phyloP scores from a whole-genome alignment of 2,329 filamentous ascomycete species.

The Hypoxylon sp. region DNA sequence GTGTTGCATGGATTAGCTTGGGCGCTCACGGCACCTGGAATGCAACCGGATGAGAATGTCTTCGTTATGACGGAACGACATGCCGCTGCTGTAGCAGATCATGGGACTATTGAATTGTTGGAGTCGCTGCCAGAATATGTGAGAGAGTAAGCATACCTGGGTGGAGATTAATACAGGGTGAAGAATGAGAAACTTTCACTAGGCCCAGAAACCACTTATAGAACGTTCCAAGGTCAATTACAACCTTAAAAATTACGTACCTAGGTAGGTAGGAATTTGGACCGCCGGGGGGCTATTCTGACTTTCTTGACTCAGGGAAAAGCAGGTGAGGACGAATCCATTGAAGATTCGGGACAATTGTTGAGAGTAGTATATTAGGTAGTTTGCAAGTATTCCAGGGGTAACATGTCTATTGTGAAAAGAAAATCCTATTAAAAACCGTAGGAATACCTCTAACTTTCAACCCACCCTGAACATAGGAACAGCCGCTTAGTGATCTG shows the following conservation, averaged over 20 bases:
- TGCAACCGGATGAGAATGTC: slow-evolving; percentile 28
- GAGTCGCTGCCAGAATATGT: slow-evolving; percentile 23
- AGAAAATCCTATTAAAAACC: background rate
- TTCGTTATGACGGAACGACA: slow-evolving; percentile 27
- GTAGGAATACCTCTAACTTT: background rate
- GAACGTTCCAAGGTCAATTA: too few relatives aligned
- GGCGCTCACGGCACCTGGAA: slow-evolving; percentile 22
- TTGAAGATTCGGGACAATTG: too few relatives aligned
- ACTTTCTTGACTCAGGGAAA: too few relatives aligned
- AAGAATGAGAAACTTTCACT: too few relatives aligned
- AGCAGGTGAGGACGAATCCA: too few relatives aligned
- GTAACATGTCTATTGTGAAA: background rate
- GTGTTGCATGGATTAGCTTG: slow-evolving; percentile 25
- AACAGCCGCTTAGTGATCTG: background rate
- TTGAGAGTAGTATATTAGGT: background rate
- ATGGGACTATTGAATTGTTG: slow-evolving; percentile 24
- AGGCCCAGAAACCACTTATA: too few relatives aligned
- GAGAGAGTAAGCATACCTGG: slow-evolving; percentile 5
- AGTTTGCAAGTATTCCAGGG: too few relatives aligned
- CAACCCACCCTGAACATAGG: background rate
- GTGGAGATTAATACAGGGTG: too few relatives aligned
- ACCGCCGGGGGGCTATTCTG: background rate
- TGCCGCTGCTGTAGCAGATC: slow-evolving; percentile 20
- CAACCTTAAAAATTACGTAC: too few relatives aligned
- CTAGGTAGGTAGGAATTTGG: too few relatives aligned